Conservation (phyloP, 495 filamentous ascomycete species). For the Penicillium steckii region DNA sequence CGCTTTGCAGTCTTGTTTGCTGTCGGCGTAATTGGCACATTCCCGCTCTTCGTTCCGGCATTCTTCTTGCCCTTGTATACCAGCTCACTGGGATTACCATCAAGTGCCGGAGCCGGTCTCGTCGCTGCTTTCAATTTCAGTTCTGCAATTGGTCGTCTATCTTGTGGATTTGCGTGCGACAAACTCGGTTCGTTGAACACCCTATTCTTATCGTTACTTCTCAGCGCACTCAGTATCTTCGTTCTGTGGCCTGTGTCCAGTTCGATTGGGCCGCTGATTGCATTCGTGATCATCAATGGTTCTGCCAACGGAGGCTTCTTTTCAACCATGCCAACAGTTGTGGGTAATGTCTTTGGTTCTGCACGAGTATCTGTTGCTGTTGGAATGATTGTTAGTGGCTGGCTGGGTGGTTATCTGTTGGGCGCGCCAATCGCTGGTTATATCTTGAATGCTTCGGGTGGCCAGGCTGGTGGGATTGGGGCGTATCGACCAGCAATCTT, state of each 20-base stretch:
- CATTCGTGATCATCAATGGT: conserved; percentile 55
- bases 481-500: conserved; percentile 59
- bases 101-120: conserved; percentile 49
- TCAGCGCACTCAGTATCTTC: conserved; percentile 55
- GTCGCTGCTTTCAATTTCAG: conserved; percentile 57
- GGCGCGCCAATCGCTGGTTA: conserved; percentile 61
- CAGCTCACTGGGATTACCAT: conserved; percentile 43
- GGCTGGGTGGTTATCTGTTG: conserved; percentile 58
- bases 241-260: conserved; percentile 56
- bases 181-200: conserved; percentile 52
- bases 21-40: conserved; percentile 56
- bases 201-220: conserved; percentile 41
- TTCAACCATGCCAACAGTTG: conserved; percentile 59
- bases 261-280: conserved; percentile 48
- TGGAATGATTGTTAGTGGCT: conserved; percentile 61
- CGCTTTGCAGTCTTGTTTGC: conserved; percentile 53
- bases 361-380: conserved; percentile 54
- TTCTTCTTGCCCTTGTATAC: conserved; percentile 57
- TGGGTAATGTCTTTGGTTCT: conserved; percentile 56
- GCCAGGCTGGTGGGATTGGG: conserved; percentile 39
- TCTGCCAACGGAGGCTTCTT: conserved; percentile 59
- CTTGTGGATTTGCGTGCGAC: conserved; percentile 50
- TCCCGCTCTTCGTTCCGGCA: conserved; percentile 59
- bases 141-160: conserved; percentile 50
- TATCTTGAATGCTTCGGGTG: conserved; percentile 53